These are phyloP conservation scores for Penicillium sp. DNA, from an alignment of 2,329 filamentous ascomycete genomes.

Conservation along the genomic window DNA sequence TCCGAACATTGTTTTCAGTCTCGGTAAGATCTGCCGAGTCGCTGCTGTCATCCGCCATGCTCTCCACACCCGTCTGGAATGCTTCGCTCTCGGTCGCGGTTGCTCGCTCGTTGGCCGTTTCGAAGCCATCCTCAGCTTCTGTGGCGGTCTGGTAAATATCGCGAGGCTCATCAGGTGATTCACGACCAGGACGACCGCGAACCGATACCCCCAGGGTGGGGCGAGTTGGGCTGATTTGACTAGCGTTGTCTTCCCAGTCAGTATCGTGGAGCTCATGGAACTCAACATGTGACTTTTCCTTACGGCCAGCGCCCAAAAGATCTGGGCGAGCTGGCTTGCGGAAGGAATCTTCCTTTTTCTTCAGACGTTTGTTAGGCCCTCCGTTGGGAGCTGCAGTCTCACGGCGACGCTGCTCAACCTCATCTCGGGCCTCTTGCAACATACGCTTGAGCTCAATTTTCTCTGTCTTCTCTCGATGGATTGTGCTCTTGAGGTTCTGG, in stretches of 20 bases:
- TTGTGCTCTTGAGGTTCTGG: constrained; percentile 88
- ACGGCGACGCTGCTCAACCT: constrained; percentile 69
- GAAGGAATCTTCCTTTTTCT: constrained; percentile 65
- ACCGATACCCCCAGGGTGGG: constrained; percentile 32
- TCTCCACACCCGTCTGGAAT: constrained; percentile 90
- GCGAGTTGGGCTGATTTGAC: constrained; percentile 58
- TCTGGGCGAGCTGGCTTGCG: constrained; percentile 76
- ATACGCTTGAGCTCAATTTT: constrained; percentile 94
- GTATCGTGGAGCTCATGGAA: constrained; percentile 77
- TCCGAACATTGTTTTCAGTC: constrained; percentile 63
- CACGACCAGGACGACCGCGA: constrained; percentile 23
- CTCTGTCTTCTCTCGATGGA: constrained; percentile 97
- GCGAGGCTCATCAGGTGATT: constrained; percentile 50
- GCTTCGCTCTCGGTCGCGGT: constrained; percentile 82
- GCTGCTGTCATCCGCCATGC: constrained; percentile 62
- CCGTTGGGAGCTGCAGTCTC: constrained; percentile 48
- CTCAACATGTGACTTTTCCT: constrained; percentile 73
- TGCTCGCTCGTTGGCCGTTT: constrained; percentile 74
- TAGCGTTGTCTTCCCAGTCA: constrained; percentile 84
- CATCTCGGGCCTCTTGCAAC: constrained; percentile 91
- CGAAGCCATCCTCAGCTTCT: constrained; percentile 67
- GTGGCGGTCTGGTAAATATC: constrained; percentile 80
- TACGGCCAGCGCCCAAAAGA: constrained; percentile 72
- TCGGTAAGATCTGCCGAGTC: constrained; percentile 76
- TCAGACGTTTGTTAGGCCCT: constrained; percentile 54